Evolutionary conservation across 2,329 filamentous ascomycete genomes (phyloP), one percentile per base, ranked within the genome.

Genomic region (Macrophomina phaseolina): DNA sequence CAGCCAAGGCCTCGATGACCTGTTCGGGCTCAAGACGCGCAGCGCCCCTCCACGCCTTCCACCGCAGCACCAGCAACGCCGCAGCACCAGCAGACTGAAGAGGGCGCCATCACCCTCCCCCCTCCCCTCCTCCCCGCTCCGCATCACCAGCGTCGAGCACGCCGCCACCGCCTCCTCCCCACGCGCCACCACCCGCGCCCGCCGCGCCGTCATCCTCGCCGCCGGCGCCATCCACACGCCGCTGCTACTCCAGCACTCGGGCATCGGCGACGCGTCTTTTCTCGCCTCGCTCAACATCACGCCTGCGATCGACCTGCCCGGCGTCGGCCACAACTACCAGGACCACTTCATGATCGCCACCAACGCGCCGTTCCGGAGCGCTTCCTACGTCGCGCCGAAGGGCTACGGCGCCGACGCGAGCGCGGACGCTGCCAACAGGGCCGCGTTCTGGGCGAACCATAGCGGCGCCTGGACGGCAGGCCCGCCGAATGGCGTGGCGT

Each of bases 191-290:
- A 73, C 80, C 40, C 9, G 32, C n/a, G 78, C 71, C 69, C 73
- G 70, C 30, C 73, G 74, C 62, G 88, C 90, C 70, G 81, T 89
- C 11, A 82, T 91, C 45, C 74, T 91, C 2, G 84, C 84, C 4
- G 87, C 86, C 0, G 89, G 89, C 0, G 84, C 81, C 34, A 78
- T 86, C 48, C 83, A 84, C 72, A 87, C 85, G 9, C 88, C 83
- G 5, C 86, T 85, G 74, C 78, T 87, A 16, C 81, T 86, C n/a
- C 87, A 90, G 69, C 77, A 89, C 1, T 89, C 86, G 0, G 88
- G 88, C 0, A 81, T 90, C 46, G 88, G 88, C 4, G 78, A 81
- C 53, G 76, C 78, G 3, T 72, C 78, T 0, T 71, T 85, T 38
- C 28, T 66, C 5, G 42, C 55, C 3, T 23, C 55, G 14, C 18